Conservation (phyloP, 169 alveolate genomes). For the Plasmodium malariae region DNA sequence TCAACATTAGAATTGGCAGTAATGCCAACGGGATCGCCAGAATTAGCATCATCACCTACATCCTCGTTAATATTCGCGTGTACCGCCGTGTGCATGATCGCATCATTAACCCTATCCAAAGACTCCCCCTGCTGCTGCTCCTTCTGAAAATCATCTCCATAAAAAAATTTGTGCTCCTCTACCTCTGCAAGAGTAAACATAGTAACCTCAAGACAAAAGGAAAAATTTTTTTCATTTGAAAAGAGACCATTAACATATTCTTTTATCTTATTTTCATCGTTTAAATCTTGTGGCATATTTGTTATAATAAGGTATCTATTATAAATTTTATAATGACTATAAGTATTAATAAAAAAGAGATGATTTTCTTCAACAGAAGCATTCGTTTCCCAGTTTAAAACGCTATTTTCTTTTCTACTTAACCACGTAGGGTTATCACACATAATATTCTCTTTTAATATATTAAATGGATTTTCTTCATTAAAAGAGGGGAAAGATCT, state of each 20-base stretch:
- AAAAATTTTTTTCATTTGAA: neutral
- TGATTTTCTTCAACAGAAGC: constrained; percentile 60
- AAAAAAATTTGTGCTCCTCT: constrained; percentile 17
- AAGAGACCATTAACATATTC: constrained; percentile 13
- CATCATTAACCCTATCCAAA: too few relatives aligned
- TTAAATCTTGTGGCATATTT: constrained; percentile 14
- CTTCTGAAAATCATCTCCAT: neutral
- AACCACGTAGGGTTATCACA: constrained; percentile 26
- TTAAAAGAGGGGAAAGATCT: too few relatives aligned
- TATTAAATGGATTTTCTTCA: constrained; percentile 48
- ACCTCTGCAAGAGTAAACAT: neutral
- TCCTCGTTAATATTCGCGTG: too few relatives aligned
- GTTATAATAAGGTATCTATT: constrained; percentile 51
- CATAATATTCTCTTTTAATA: constrained; percentile 30
- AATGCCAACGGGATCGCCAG: too few relatives aligned
- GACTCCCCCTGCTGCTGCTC: neutral
- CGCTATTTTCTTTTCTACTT: constrained; percentile 25
- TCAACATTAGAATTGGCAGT: too few relatives aligned
- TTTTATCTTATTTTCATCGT: constrained; percentile 16
- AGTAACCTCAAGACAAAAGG: constrained; percentile 25
- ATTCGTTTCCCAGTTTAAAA: constrained; percentile 25
- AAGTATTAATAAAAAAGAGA: constrained; percentile 29
- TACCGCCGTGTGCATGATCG: too few relatives aligned
- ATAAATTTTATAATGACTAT: neutral
- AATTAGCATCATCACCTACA: too few relatives aligned